Conservation (phyloP, 2,329 filamentous ascomycete genomes). For the Fusarium sp. region DNA sequence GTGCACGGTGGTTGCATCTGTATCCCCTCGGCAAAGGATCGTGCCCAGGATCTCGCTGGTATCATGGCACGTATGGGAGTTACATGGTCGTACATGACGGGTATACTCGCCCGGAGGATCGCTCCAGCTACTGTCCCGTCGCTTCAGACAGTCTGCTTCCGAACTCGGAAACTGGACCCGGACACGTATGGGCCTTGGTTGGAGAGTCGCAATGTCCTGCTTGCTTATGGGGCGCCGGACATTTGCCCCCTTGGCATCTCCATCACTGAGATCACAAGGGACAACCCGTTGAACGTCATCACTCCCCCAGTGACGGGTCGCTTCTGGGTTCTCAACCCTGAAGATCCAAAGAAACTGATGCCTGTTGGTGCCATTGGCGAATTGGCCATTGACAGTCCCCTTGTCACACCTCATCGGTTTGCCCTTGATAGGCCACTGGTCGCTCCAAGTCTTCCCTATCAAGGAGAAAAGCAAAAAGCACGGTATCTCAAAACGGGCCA, state of each 20-base stretch:
- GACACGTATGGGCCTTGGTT: constrained; percentile 63
- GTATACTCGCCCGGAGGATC: constrained; percentile 65
- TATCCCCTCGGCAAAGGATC: constrained; percentile 63
- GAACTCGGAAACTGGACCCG: constrained; percentile 62
- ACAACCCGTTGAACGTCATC: constrained; percentile 56
- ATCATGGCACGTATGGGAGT: constrained; percentile 63
- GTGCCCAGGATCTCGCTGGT: constrained; percentile 61
- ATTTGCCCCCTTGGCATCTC: constrained; percentile 65
- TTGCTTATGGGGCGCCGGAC: constrained; percentile 65
- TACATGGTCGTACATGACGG: constrained; percentile 68
- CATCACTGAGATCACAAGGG: constrained; percentile 56
- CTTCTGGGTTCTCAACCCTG: constrained; percentile 65
- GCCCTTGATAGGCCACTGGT: constrained; percentile 44
- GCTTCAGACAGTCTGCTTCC: constrained; percentile 58
- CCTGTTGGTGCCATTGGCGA: constrained; percentile 68
- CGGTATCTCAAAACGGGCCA: constrained; percentile 64
- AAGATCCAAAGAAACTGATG: constrained; percentile 62
- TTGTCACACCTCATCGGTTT: constrained; percentile 52
- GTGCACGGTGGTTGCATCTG: constrained; percentile 70
- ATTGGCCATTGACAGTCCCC: constrained; percentile 67
- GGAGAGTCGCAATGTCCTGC: constrained; percentile 58
- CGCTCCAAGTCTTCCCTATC: constrained; percentile 39
- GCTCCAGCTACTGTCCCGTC: constrained; percentile 52
- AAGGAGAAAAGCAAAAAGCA: constrained; percentile 41
- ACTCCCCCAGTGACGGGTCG: constrained; percentile 61